These are phyloP conservation scores for barley (Hordeum vulgare) DNA, from an alignment of 176 grass and related monocot species.

Conservation along the genomic window DNA sequence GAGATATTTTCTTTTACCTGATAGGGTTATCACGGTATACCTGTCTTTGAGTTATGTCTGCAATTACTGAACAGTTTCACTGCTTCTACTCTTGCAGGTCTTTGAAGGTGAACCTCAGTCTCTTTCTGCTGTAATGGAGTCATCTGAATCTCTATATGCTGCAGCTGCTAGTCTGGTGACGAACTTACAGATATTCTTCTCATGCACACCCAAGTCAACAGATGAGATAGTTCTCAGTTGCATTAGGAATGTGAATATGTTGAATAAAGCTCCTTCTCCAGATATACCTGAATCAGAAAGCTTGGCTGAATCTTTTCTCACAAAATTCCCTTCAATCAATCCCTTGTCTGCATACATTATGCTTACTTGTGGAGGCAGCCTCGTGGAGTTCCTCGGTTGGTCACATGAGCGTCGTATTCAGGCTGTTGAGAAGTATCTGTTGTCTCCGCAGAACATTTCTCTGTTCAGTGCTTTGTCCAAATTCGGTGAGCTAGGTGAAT, in stretches of 20 bases:
- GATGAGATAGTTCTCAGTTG: conserved; percentile 83
- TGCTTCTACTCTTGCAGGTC: conserved; percentile 48
- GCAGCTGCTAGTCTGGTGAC: conserved; percentile 74
- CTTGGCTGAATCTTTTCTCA: conserved; percentile 81
- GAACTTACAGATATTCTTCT: conserved; percentile 86
- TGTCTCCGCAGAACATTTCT: conserved; percentile 59
- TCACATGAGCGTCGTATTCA: conserved; percentile 65
- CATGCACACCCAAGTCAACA: conserved; percentile 58
- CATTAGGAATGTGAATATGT: conserved; percentile 49
- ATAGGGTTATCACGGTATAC: not conserved
- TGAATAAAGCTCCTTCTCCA: conserved; percentile 41
- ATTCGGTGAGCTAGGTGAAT: conserved; percentile 87
- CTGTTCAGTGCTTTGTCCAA: conserved; percentile 76
- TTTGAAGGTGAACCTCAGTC: conserved; percentile 77
- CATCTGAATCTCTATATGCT: conserved; percentile 70
- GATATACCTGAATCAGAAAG: conserved; percentile 69
- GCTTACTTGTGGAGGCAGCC: conserved; percentile 49
- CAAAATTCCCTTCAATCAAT: conserved; percentile 86
- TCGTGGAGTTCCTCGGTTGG: conserved; percentile 69
- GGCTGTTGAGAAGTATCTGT: conserved; percentile 53
- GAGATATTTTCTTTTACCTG: conserved; percentile 4
- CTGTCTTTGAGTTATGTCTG: not conserved
- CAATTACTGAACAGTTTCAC: not conserved
- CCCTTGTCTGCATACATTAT: conserved; percentile 80
- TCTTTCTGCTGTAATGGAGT: conserved; percentile 65